Base-by-base conservation (phyloP, 2,329 filamentous ascomycete species). In the Hypoxylon sp. region DNA sequence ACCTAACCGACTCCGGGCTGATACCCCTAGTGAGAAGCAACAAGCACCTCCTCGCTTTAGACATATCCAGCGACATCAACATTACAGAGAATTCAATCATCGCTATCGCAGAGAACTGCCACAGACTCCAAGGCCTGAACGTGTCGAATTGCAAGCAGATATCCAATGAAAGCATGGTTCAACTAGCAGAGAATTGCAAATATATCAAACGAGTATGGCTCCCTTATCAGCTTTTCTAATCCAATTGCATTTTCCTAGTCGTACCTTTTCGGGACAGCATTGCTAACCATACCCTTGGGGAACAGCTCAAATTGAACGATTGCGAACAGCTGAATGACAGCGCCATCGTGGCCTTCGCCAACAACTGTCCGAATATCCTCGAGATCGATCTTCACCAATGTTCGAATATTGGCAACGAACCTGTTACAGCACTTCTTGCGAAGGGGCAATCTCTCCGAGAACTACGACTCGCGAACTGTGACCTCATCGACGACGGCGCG, bases 301-400 rank as follows among this genome's bases (percentile, higher is more conserved):
- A 49, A 49, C 75, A 96, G 90, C 87, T 99, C 73, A 99, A 99
- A 88, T 87, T 99, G 69, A 99, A 98, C 80, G 92, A 95, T 64
- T 97, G 96, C 78, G 81, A 82, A n/a, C 92, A 97, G 80, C 84
- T 98, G 35, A 94, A 92, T 42, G 94, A 98, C 78, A 85, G 87
- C 54, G 91, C 94, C 6, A 91, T 98, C 70, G 84, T 93, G 65
- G 92, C 94, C 2, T 97, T 99, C 78, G 95, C 96, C 5, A 85
- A 90, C 50, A 89, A 97, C 80, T 98, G 95, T 79, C 93, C 91
- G 11, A 95, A 97, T 73, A 94, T 99, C 33, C 90, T 99, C 69
- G 96, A 99, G 80, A 97, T 99, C 69, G 96, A 99, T 78, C 88
- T 99, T 13, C 93, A 97, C 74, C 92, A 94, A 74, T 97, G 96